These are phyloP conservation scores for Kentomonas sorsogonicus DNA, from an alignment of 208 protist genomes.

Conservation along the genomic window DNA sequence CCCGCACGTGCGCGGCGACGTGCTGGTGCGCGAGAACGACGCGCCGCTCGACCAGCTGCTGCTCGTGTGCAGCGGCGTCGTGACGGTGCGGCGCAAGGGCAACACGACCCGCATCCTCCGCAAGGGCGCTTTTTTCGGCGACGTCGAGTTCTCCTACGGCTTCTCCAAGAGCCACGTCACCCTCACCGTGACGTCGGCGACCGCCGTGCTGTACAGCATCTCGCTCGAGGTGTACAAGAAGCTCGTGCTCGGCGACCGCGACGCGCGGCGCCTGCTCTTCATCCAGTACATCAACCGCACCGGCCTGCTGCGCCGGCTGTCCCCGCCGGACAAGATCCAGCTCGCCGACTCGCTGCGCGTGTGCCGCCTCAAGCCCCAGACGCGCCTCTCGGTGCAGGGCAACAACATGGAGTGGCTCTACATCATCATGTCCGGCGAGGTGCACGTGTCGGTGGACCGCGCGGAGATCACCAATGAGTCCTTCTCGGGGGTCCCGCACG, in stretches of 20 bases:
- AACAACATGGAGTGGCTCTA: conserved; percentile 71
- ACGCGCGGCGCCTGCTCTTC: conserved; percentile 39
- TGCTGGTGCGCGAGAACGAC: conserved; percentile 38
- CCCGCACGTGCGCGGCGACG: conserved; percentile 27
- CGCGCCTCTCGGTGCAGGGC: conserved; percentile 33
- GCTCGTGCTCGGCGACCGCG: conserved; percentile 45
- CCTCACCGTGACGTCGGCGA: conserved; percentile 24
- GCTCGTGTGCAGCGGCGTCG: conserved; percentile 43
- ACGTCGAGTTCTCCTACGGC: conserved; percentile 51
- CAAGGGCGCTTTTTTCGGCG: conserved; percentile 31
- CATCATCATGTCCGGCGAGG: conserved; percentile 64
- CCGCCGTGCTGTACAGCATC: conserved; percentile 43
- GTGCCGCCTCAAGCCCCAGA: conserved; percentile 32
- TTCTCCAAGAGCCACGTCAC: conserved; percentile 33
- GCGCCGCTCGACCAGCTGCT: conserved; percentile 30
- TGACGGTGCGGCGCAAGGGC: conserved; percentile 33
- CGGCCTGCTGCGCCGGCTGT: conserved; percentile 35
- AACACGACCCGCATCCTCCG: conserved; percentile 25
- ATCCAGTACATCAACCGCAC: conserved; percentile 48
- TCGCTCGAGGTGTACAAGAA: conserved; percentile 41
- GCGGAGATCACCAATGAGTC: conserved; percentile 1
- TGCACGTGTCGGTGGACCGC: conserved; percentile 38
- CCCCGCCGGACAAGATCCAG: conserved; percentile 28
- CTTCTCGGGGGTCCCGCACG: background rate
- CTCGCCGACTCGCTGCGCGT: conserved; percentile 60